Percentiles rank a stretch among this genome's conserved stretches.
These are phyloP conservation scores for Panaeolus papilionaceus DNA, from an alignment of 768 basidiomycete species.

Conservation along the genomic window DNA sequence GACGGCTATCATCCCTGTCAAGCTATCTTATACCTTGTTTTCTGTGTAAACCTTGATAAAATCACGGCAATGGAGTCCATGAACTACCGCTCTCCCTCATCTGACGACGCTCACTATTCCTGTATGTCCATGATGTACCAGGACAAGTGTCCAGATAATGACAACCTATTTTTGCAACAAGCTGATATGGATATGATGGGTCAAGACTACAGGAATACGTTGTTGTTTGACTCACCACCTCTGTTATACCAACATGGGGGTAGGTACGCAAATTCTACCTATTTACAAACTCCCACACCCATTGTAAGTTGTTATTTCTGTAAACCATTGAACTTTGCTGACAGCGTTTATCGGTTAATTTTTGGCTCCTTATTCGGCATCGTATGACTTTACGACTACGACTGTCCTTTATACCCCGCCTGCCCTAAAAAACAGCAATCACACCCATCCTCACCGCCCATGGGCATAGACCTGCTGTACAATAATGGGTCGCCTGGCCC, in stretches of 20 bases:
- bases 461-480: neutral
- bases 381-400: too few relatives aligned
- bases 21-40: neutral
- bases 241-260: neutral
- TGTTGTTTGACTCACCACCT: neutral
- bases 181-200: neutral
- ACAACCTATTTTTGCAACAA: neutral
- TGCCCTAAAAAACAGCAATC: neutral
- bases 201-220: neutral
- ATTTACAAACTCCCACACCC: neutral
- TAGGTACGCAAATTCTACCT: neutral
- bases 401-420: neutral
- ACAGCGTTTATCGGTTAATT: too few relatives aligned
- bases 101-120: neutral
- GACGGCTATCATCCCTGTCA: too few relatives aligned
- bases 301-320: neutral
- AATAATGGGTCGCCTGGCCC: neutral
- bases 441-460: neutral
- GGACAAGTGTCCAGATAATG: neutral
- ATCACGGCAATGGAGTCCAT: neutral
- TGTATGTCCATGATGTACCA: neutral
- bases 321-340: too few relatives aligned
- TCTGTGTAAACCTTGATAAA: neutral
- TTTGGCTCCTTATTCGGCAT: too few relatives aligned
- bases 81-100: neutral